phyloP scores from a whole-genome alignment of 2,329 filamentous ascomycete species.

The Huntiella abstrusa region DNA sequence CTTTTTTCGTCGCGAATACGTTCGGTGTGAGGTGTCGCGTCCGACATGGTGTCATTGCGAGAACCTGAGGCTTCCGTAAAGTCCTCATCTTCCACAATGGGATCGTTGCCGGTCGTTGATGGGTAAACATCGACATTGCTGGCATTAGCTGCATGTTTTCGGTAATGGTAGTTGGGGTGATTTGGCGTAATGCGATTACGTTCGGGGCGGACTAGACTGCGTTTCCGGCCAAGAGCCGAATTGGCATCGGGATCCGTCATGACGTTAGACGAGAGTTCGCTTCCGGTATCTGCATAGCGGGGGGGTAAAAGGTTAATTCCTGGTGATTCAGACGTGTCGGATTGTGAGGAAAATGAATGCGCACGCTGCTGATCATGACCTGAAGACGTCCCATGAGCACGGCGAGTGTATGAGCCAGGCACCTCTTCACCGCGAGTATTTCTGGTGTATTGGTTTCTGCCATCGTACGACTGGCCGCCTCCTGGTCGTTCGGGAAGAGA shows the following conservation, averaged over 20 bases:
- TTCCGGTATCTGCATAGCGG: constrained; percentile 13
- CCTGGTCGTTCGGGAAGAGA: constrained; percentile 47
- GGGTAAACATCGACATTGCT: constrained; percentile 80
- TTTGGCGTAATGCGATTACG: constrained; percentile 66
- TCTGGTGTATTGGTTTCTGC: constrained; percentile 45
- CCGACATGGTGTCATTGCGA: constrained; percentile 27
- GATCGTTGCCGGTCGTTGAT: constrained; percentile 83
- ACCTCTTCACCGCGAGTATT: constrained; percentile 46
- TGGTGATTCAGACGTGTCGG: constrained; percentile 36
- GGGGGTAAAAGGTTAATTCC: constrained; percentile 36
- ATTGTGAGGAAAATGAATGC: constrained; percentile 37
- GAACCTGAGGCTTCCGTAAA: constrained; percentile 35
- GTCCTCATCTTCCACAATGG: constrained; percentile 61
- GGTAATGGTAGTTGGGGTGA: constrained; percentile 90
- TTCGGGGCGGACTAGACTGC: constrained; percentile 78
- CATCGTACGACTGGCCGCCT: constrained; percentile 40
- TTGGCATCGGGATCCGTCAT: constrained; percentile 13
- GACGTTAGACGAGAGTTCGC: constrained; percentile 16
- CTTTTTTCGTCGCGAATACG: constrained; percentile 19
- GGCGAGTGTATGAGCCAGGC: constrained; percentile 52
- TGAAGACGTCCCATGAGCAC: constrained; percentile 23
- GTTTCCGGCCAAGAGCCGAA: constrained; percentile 44
- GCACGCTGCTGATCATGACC: constrained; percentile 32
- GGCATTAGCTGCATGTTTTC: constrained; percentile 82
- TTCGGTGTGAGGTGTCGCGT: constrained; percentile 23